Conservation (phyloP, 129 eudicot species). For the Dittrichia graveolens region DNA sequence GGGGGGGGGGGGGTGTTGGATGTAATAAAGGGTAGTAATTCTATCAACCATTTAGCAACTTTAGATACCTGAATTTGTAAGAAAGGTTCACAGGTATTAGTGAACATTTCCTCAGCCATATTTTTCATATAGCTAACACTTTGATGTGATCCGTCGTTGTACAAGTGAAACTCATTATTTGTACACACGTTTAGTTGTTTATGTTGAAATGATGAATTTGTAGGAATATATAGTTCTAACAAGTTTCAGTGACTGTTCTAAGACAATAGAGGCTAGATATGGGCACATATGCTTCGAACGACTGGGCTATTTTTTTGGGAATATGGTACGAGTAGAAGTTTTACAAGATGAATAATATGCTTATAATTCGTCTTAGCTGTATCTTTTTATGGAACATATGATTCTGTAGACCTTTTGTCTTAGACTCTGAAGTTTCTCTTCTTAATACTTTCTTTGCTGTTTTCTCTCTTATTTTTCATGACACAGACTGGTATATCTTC, state of each 20-base stretch:
- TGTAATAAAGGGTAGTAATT: constrained; percentile 7
- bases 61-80: neutral
- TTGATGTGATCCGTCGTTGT: neutral
- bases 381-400: constrained; percentile 11
- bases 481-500: constrained; percentile 80
- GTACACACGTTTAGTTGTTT: neutral
- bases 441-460: neutral
- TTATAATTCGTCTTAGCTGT: neutral
- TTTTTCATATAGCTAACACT: neutral
- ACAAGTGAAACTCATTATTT: neutral
- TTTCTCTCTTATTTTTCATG: constrained; percentile 12
- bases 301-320: neutral
- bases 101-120: neutral
- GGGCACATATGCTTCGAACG: neutral
- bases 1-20: neutral
- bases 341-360: neutral
- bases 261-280: neutral
- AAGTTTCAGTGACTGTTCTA: neutral
- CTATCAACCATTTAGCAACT: neutral
- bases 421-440: constrained; percentile 7
- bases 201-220: neutral
- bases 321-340: neutral
- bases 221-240: constrained; percentile 11
- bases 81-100: neutral
- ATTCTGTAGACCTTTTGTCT: constrained; percentile 13